phyloP scores from a whole-genome alignment of 257 asterid species.

The Apocynum venetum region DNA sequence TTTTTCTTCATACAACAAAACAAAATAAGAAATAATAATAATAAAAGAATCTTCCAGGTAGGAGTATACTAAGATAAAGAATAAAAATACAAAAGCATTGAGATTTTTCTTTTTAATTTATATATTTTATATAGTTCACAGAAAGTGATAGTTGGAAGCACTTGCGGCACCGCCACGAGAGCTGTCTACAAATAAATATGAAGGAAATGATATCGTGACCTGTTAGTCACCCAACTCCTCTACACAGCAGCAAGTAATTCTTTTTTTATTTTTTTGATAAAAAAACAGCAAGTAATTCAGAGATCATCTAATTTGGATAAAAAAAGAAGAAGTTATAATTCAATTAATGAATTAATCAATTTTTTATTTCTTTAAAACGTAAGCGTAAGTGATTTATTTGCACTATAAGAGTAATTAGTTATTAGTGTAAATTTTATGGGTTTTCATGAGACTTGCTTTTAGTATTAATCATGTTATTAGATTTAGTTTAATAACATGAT shows the following conservation, averaged over 20 bases:
- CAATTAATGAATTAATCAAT: no score
- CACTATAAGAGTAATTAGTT: no score
- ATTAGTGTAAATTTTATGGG: no score
- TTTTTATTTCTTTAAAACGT: no score
- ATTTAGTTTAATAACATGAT: no score
- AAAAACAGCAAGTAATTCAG: no score
- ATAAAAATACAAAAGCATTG: not conserved
- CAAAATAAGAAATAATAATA: not conserved
- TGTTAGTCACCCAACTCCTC: not conserved
- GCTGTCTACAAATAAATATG: not conserved
- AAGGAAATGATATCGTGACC: not conserved
- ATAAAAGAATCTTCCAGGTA: not conserved
- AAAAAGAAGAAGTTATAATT: no score
- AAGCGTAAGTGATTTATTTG: no score
- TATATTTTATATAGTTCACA: not conserved
- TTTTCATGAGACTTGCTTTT: no score
- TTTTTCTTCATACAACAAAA: not conserved
- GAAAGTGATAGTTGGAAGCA: not conserved
- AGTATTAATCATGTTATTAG: no score
- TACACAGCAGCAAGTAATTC: not conserved
- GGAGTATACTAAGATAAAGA: not conserved
- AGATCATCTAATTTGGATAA: no score
- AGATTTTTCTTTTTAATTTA: not conserved
- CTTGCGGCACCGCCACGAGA: conserved; percentile 15
- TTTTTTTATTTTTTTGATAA: no score